Evolutionary conservation across 2,329 filamentous ascomycete species (phyloP).

Genomic region (Hymenoscyphus salicellus): DNA sequence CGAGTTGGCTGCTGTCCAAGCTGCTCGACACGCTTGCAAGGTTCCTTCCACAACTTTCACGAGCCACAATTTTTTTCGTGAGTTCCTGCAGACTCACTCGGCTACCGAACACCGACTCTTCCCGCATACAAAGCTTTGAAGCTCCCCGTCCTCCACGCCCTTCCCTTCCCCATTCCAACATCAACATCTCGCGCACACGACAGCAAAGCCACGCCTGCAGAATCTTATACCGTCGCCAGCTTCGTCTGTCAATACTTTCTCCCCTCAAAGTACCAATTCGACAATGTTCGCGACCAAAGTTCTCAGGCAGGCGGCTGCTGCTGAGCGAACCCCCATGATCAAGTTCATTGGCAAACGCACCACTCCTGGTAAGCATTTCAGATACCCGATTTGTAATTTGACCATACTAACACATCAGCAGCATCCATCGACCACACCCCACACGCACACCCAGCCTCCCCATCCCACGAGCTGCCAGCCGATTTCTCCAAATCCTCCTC

Average conservation of each 20-base stretch:
- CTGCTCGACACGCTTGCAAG: background rate
- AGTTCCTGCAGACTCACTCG: slow-evolving; percentile 7
- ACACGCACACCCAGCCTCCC: slow-evolving; percentile 55
- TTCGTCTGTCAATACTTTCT: slow-evolving; percentile 11
- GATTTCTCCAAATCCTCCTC: slow-evolving; percentile 46
- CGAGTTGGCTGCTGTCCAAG: background rate
- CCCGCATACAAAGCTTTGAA: slow-evolving; percentile 6
- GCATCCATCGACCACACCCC: slow-evolving; percentile 57
- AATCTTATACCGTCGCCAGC: slow-evolving; percentile 15
- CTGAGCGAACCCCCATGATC: slow-evolving; percentile 41
- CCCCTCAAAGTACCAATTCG: slow-evolving; percentile 7
- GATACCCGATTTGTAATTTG: background rate
- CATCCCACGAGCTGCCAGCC: slow-evolving; percentile 50
- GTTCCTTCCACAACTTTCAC: slow-evolving; percentile 7
- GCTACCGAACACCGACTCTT: slow-evolving; percentile 1
- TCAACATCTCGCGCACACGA: slow-evolving; percentile 4
- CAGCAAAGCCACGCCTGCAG: slow-evolving; percentile 18
- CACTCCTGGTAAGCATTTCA: slow-evolving; percentile 37
- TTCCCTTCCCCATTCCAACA: background rate
- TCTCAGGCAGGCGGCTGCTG: slow-evolving; percentile 37
- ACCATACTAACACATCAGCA: slow-evolving; percentile 33
- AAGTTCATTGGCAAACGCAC: slow-evolving; percentile 43
- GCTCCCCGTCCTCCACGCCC: slow-evolving; percentile 5
- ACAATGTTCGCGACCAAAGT: slow-evolving; percentile 40
- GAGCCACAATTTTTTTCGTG: slow-evolving; percentile 15